Conservation (phyloP, 108 stramenopile species). For the Pelagomonas calceolata region DNA sequence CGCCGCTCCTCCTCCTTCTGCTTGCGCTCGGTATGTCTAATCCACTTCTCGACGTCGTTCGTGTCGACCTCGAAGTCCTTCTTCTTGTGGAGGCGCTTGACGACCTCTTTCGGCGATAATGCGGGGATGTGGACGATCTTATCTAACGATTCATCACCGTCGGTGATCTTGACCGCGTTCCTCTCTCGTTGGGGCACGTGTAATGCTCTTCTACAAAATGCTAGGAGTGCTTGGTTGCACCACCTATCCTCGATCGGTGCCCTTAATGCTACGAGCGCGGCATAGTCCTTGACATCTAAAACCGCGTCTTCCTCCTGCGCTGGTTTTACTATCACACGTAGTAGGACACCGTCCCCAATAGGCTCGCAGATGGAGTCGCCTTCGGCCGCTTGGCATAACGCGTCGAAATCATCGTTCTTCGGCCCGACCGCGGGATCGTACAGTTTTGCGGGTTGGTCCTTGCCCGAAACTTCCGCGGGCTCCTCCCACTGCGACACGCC, state of each 20-base stretch:
- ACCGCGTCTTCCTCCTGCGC: background rate
- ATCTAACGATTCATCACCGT: background rate
- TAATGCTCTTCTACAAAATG: background rate
- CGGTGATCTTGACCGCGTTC: background rate
- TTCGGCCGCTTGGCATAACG: background rate
- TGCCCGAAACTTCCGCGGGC: background rate
- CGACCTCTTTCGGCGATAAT: background rate
- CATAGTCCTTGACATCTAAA: background rate
- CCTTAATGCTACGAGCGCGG: background rate
- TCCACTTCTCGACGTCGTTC: constrained; percentile 1
- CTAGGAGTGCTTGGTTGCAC: background rate
- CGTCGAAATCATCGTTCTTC: background rate
- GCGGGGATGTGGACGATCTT: constrained; percentile 1
- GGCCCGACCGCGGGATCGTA: no score
- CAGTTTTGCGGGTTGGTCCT: no score
- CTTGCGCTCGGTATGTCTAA: background rate
- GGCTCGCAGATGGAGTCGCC: background rate
- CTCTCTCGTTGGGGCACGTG: background rate
- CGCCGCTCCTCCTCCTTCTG: constrained; percentile 1
- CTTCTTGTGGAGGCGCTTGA: constrained; percentile 2
- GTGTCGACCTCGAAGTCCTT: constrained; percentile 3
- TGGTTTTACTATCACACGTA: background rate
- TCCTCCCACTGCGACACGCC: background rate
- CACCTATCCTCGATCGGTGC: background rate
- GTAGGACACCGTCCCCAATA: background rate